Evolutionary conservation across 2,329 filamentous ascomycete species (phyloP), one percentile per base, ranked within the genome.

Genomic region (Didymella glomerata): DNA sequence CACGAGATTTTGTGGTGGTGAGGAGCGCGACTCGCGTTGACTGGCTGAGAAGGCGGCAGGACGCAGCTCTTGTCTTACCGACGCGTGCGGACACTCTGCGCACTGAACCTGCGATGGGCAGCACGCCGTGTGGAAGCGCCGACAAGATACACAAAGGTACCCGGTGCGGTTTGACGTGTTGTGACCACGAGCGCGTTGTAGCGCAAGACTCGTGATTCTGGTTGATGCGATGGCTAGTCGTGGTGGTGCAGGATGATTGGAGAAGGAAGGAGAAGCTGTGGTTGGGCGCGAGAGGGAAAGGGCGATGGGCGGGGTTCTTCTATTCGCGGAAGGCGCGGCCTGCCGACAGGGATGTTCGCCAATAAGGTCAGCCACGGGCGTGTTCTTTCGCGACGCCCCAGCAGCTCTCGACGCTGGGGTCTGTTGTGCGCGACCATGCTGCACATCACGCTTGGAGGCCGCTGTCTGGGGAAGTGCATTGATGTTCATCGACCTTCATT

Each of bases 1-100:
- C 74, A 76, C 74, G 74, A 71, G 73, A 72, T 73, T 69, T 65
- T 65, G 55, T 61, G 66, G 68, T 70, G 64, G 63, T 69, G 67
- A 66, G 62, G 62, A 60, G 63, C 47, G 63, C 56, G 63, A 64
- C 61, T 65, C 62, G 66, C 66, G 64, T 60, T 69, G 66, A 69
- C 62, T 68, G 62, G 67, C 54, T 61, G 59, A 51, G 60, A 57
- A 49, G 59, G 57, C 51, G 45, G 57, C 62, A 60, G 61, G 49
- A 59, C 38, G 41, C 46, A 50, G 46, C 56, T 54, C 53, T 61
- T 65, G 68, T 66, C 64, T 67, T 56, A 62, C 55, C 42, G 60
- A 61, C 60, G 61, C 61, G 62, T 62, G 62, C 57, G 20, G 36
- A 57, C 30, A 53, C 32, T 56, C 54, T 47, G 48, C 48, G 54